Evolutionary conservation across 208 protist genomes (phyloP), one percentile per base, ranked within the genome.

Genomic region (Leishmania mexicana): DNA sequence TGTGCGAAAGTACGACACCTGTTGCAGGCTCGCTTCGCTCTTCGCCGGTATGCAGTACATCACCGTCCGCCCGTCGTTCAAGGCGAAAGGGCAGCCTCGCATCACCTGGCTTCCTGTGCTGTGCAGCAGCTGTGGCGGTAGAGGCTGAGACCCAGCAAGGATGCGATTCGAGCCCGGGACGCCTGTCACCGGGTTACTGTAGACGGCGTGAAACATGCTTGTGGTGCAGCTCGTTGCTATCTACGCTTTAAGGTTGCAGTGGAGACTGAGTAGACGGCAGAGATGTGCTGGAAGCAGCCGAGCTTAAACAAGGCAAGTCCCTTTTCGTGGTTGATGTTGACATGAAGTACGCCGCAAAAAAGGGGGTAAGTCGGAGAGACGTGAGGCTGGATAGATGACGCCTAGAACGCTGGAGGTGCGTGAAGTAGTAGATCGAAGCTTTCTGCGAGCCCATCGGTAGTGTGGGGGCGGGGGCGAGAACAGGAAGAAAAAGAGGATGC

Each of bases 171-270:
- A 35, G 28, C 58, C 17, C 6, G 38, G 21, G 7, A 53, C 11
- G 35, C 1, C 21, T 7, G 57, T n/a, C 15, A 47, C 24, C 19
- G 75, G 60, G 24, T 35, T 65, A 58, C 75, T 68, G 31, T 57
- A 64, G 24, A 77, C 53, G 57, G 58, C 35, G 53, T 65, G 76
- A 35, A 78, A 84, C 76, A 84, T 84, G 5, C n/a, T 31, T 35
- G 76, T 53, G 17, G 24, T 45, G 64, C 75, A 58, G 53, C n/a
- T 60, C 42, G 15, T 49, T 10, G n/a, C 21, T n/a, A 17, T 38
- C 13, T 47, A 2, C 21, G 42, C 21, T 47, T 8, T n/a, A 10
- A 53, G 17, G 24, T 28, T 31, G 28, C 53, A 2, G 68, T 35
- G 8, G 42, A 71, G 10, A 13, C 8, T 15, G 42, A 3, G 68